Conservation (phyloP, 2,329 filamentous ascomycete genomes). For the Myriangium duriaei region DNA sequence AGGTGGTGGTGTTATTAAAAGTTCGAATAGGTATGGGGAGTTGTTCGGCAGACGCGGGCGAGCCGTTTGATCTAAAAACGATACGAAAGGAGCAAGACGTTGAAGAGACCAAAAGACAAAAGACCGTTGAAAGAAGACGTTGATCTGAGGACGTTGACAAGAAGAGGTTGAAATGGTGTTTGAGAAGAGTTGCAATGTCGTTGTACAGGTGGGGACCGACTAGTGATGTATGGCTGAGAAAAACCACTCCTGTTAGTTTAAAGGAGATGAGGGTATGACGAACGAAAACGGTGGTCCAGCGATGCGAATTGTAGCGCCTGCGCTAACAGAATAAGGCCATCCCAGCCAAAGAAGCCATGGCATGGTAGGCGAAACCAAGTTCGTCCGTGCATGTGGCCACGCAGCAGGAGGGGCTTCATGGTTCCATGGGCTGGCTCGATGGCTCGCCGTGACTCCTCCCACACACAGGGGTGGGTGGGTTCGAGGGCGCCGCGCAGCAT, state of each 20-base stretch:
- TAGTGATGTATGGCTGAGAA: neutral
- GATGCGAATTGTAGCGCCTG: neutral
- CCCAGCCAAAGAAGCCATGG: neutral
- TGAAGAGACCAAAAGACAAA: constrained; percentile 11
- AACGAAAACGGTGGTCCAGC: constrained; percentile 10
- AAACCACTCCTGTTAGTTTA: neutral
- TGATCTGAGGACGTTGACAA: constrained; percentile 7
- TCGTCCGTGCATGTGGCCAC: neutral
- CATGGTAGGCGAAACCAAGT: neutral
- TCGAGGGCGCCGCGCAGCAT: neutral
- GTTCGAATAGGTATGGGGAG: neutral
- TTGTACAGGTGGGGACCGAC: neutral
- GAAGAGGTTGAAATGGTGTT: constrained; percentile 4
- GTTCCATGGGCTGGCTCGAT: neutral
- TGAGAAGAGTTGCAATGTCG: constrained; percentile 1
- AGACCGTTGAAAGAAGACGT: constrained; percentile 7
- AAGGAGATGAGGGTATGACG: constrained; percentile 6
- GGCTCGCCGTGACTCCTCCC: neutral
- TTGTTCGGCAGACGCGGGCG: neutral
- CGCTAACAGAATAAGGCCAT: neutral
- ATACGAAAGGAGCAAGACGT: constrained; percentile 10
- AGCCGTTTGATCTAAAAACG: constrained; percentile 4
- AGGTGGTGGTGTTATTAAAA: neutral
- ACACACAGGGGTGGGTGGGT: neutral
- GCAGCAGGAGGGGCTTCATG: neutral